Percentiles rank a stretch among this genome's conserved stretches.
phyloP scores from a whole-genome alignment of 1,284 basidiomycete genomes.

The Apiotrichum sp. region DNA sequence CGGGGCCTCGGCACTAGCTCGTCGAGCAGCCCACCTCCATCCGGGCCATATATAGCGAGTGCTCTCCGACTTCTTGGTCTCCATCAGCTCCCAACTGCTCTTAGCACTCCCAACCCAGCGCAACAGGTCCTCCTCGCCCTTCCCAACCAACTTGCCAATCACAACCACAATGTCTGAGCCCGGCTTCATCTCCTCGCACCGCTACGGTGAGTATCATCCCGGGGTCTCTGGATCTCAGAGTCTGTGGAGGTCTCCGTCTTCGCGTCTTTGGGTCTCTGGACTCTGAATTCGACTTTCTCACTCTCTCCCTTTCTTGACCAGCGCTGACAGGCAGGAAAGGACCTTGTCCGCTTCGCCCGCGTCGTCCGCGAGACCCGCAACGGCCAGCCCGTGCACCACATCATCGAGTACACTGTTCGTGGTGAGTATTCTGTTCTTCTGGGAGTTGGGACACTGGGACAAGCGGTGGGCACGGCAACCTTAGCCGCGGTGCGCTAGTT shows the following conservation, averaged over 20 bases:
- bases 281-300: too few species aligned
- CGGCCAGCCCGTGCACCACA: constrained; percentile 49
- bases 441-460: neutral
- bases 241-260: too few species aligned
- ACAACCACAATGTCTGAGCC: constrained; percentile 29
- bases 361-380: constrained; percentile 70
- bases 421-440: constrained; percentile 42
- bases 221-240: too few species aligned
- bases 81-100: too few species aligned
- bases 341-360: constrained; percentile 74
- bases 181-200: constrained; percentile 34
- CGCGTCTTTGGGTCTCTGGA: too few species aligned
- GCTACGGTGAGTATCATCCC: constrained; percentile 28
- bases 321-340: constrained; percentile 56
- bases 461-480: neutral
- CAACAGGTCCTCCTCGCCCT: neutral
- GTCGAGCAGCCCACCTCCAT: too few species aligned
- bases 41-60: too few species aligned
- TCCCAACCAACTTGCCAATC: neutral
- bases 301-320: too few species aligned
- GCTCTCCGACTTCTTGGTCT: too few species aligned
- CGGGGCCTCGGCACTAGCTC: too few species aligned
- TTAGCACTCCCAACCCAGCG: neutral
- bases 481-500: too few species aligned
- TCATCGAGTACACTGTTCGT: constrained; percentile 45